phyloP scores from a whole-genome alignment of 1,139 yeast species.

The Magnusiomyces suaveolens region DNA sequence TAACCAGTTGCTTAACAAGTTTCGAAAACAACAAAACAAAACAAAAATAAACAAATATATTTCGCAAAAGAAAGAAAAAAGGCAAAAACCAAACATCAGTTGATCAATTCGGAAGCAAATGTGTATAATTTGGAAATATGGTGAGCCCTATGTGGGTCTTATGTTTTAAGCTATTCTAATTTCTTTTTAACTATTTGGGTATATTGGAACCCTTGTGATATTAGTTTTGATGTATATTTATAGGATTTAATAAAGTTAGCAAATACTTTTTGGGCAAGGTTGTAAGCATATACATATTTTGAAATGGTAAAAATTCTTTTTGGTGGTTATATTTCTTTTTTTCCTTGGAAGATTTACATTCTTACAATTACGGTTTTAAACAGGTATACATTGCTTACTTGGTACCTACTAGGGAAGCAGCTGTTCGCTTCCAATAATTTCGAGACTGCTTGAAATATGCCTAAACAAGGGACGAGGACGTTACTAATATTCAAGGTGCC shows the following conservation, averaged over 20 bases:
- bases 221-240: no score
- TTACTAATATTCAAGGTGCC: no score
- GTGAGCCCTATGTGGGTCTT: not conserved
- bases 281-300: no score
- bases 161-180: not conserved
- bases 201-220: not conserved
- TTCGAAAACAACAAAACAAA: no score
- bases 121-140: not conserved
- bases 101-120: not conserved
- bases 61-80: not conserved
- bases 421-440: not conserved
- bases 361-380: not conserved
- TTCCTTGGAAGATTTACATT: not conserved
- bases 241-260: no score
- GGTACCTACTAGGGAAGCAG: not conserved
- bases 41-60: not conserved
- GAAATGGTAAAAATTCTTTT: no score
- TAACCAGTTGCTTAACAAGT: no score
- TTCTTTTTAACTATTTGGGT: not conserved
- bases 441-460: not conserved
- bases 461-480: not conserved
- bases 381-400: not conserved
- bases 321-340: not conserved
- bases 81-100: not conserved
- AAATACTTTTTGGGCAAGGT: no score